Evolutionary conservation across 495 filamentous ascomycete species (phyloP), one percentile per base, ranked within the genome.

Genomic region (Bacidia gigantensis): DNA sequence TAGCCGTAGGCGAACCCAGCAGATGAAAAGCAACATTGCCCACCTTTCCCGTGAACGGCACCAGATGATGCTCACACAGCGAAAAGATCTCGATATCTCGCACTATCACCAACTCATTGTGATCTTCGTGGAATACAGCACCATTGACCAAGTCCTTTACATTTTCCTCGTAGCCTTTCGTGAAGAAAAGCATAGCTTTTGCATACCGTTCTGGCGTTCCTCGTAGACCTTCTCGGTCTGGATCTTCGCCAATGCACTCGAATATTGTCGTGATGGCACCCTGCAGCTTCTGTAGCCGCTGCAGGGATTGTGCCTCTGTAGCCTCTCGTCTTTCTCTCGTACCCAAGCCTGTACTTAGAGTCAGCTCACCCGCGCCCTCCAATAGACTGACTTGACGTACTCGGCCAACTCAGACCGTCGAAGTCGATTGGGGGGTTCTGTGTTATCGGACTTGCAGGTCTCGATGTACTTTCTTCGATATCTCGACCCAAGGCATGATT

Each of bases 141-240:
- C 83, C 83, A 64, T 96, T 95, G 52, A 98, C 86, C 54, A 98
- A 82, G 60, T 93, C 88, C 52, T 81, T 73, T 43, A 98, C 78
- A 64, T 96, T 96, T 73, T 98, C 84, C 68, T 96, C 87, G 60
- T 98, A 98, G 24, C 92, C 92, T 64, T 95, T 94, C n/a, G 92
- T 98, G 69, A 98, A 95, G 73, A 85, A 94, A 20, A 98, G 75
- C 88, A 98, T 89, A 3, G 92, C 92, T 66, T 90, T 90, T 53
- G 93, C 92, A 68, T 96, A 96, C 52, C 92, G 72, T 58, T 85
- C 80, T 1, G 93, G 92, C 1, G 92, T 98, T 39, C 81, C 84
- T 2, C 84, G 75, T 23, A 98, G 72, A 5, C 92, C 92, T 62
- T 95, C 89, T 38, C 92, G 78, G 60, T 90, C 82, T 0, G 92